phyloP scores from a whole-genome alignment of 1,139 yeast species.

The Kodamaea suecica region DNA sequence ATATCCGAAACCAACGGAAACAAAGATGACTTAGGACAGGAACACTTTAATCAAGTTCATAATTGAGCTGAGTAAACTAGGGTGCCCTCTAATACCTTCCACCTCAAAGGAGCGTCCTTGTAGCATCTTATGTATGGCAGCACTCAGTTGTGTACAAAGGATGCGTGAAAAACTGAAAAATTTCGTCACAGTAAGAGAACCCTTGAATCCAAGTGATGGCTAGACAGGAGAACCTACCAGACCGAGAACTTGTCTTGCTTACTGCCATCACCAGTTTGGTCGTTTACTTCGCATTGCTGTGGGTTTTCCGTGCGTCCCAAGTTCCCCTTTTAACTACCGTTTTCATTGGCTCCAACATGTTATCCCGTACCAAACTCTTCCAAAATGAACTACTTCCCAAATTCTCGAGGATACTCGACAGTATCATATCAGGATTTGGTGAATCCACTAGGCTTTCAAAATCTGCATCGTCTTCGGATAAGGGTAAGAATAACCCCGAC shows the following conservation, averaged over 20 bases:
- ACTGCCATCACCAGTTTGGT: conserved; percentile 10
- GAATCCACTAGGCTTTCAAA: not conserved
- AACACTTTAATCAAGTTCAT: no score
- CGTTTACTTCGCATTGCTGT: conserved; percentile 15
- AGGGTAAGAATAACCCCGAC: conserved; percentile 1
- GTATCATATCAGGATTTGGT: not conserved
- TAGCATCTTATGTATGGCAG: no score
- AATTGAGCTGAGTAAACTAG: no score
- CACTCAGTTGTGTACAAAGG: no score
- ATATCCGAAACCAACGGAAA: no score
- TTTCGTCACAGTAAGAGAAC: no score
- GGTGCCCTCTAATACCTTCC: no score
- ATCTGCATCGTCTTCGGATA: not conserved
- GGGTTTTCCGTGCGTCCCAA: conserved; percentile 16
- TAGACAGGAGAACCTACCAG: conserved; percentile 7
- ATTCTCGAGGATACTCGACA: conserved; percentile 4
- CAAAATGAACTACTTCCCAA: conserved; percentile 9
- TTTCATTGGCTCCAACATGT: conserved; percentile 32
- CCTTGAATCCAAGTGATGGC: no score
- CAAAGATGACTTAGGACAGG: no score
- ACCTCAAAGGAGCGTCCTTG: no score
- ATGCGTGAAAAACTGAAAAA: not conserved
- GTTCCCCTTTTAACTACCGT: conserved; percentile 30
- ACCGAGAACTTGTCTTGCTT: conserved; percentile 12
- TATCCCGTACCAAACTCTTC: conserved; percentile 26